Percentiles rank a stretch among this genome's conserved stretches.
phyloP scores from a whole-genome alignment of 169 alveolate species.

The Plasmodium ovale region DNA sequence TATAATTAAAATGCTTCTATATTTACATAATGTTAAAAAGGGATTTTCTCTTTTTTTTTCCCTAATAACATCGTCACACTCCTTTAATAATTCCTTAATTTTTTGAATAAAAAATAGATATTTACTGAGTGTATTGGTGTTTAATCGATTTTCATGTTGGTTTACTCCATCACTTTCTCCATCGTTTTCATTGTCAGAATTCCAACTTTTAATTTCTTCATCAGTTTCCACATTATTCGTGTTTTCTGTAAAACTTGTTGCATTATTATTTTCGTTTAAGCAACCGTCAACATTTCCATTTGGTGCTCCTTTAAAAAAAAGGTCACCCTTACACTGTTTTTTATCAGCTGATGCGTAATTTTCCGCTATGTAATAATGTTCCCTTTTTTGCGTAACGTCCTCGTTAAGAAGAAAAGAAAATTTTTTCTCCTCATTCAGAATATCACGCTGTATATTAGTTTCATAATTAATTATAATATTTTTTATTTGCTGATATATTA shows the following conservation, averaged over 20 bases:
- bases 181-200: not conserved
- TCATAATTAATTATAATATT: slow-evolving; percentile 56
- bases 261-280: not conserved
- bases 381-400: not conserved
- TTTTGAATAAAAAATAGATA: slow-evolving; percentile 20
- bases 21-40: slow-evolving; percentile 71
- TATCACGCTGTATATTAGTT: not conserved
- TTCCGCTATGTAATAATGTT: too few species aligned
- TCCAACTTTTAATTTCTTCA: not conserved
- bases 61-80: slow-evolving; percentile 58
- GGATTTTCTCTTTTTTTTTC: slow-evolving; percentile 71
- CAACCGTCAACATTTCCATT: not conserved
- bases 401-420: not conserved
- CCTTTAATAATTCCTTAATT: slow-evolving; percentile 23
- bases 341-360: not conserved
- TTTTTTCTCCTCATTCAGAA: slow-evolving; percentile 7
- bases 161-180: not conserved
- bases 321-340: not conserved
- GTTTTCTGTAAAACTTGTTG: not conserved
- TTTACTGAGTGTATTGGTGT: not conserved
- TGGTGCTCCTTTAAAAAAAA: not conserved
- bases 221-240: not conserved
- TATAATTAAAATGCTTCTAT: slow-evolving; percentile 74
- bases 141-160: not conserved
- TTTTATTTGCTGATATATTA: slow-evolving; percentile 58